Base-by-base conservation (phyloP, 2,329 filamentous ascomycete species). In the Botrytis medusae region DNA sequence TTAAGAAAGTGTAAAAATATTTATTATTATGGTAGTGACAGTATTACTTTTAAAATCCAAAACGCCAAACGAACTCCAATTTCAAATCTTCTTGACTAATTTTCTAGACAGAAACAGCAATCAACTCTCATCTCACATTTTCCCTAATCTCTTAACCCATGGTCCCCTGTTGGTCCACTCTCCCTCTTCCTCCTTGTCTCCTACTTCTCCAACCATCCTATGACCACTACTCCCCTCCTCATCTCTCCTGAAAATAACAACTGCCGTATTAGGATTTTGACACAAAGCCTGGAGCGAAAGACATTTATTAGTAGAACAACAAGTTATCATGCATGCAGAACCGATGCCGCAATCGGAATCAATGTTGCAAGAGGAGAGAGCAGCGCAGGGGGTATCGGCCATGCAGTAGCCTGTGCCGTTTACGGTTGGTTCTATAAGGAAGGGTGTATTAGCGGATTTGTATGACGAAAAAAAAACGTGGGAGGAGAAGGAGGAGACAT, bases 331-430 rank as follows among this genome's bases (percentile, higher is more conserved):
- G 42, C 72, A 71, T 16, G 59, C 42, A 3, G 67, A 51, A 20
- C 72, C 63, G 4, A 20, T 12, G 20, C 44, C 42, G 22, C 72
- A 74, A 32, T 65, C 60, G 0, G 68, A 42, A 34, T 63, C 51
- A 8, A 12, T 25, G 29, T 22, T 40, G 61, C 72, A 74, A 25
- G 46, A 40, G 8, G 70, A n/a, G n/a, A 73, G 72, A 10, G n/a
- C 29, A 1, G 32, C 32, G 48, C 67, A 73, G 37, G 72, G 57
- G 9, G 57, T 42, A 29, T 71, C 57, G 16, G 67, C 65, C 34
- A 73, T 57, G 44, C 72, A 73, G 34, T 73, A 71, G 65, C 62
- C 54, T 6, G 34, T 69, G 32, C 42, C 71, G 22, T 51, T 42
- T 25, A 71, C 42, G 22, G 34, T 62, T 37, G 67, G 72, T 51